Base-by-base conservation (phyloP, 345 rosid genomes). In the Nasturtium officinale region DNA sequence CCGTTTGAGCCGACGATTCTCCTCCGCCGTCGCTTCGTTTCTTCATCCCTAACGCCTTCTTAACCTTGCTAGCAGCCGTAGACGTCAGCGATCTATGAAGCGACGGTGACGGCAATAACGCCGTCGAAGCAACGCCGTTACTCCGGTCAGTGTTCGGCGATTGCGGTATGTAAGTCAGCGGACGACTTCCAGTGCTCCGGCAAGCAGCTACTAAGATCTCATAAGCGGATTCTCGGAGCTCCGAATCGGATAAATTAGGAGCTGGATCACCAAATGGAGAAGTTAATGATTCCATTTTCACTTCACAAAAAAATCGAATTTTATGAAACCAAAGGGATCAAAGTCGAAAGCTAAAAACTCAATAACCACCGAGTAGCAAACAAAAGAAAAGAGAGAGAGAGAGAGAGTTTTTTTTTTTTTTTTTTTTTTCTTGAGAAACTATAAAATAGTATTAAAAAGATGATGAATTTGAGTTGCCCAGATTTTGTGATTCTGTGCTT, bases 31-130 rank as follows among this genome's bases (percentile, higher is more conserved):
- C 58, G 70, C 13, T 65, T 65, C 63, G 67, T 61, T 86, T 80
- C 81, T 89, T 95, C 87, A 95, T 64, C 57, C 99, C 98, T 20
- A 95, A 79, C 28, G 97, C 96, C 78, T 91, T 91, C 86, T 92
- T 95, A 75, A 95, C 92, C 75, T 84, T 87, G 69, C 97, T 89
- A 6, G 97, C 96, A 40, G 98, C 98, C 20, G 90, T 79, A 7
- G 88, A 88, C 2, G 97, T 88, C 65, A 90, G 81, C 3, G 98
- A 91, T 75, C 94, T 79, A 74, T 95, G 96, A 78, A 91, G 83
- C 32, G 87, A 85, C 35, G 84, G 83, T 10, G 78, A 47, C 9
- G 86, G 20, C 5, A 43, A 26, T 62, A 67, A 12, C 2, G 48
- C 51, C 6, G 78, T 46, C 28, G 68, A 11, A 13, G 77, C 17